Evolutionary conservation across 2,329 filamentous ascomycete species (phyloP).

Genomic region (Fusarium fujikuroi): DNA sequence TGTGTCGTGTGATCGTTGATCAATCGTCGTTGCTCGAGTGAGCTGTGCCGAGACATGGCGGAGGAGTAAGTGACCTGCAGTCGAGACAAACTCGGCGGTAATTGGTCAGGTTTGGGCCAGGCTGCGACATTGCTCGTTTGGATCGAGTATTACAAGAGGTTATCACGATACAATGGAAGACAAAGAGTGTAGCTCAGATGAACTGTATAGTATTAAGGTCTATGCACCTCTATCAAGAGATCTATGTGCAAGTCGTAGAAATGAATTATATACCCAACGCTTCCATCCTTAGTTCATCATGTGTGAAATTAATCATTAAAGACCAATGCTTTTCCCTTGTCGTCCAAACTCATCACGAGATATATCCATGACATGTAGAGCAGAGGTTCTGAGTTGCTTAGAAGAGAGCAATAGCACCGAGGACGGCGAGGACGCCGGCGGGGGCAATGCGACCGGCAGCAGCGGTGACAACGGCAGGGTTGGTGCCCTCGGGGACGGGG

Average conservation of each 20-base stretch:
- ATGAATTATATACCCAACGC: slow-evolving; percentile 36
- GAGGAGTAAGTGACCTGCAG: background rate
- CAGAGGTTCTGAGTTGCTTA: slow-evolving; percentile 50
- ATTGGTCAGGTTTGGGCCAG: background rate
- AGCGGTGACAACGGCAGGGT: slow-evolving; percentile 64
- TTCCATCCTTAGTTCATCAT: slow-evolving; percentile 29
- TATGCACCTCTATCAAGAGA: slow-evolving; percentile 31
- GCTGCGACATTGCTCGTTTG: no score
- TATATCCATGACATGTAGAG: slow-evolving; percentile 3
- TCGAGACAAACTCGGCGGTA: background rate
- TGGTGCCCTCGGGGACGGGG: slow-evolving; percentile 56
- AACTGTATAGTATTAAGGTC: slow-evolving; percentile 29
- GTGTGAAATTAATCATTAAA: slow-evolving; percentile 28
- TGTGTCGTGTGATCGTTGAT: background rate
- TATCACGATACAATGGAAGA: background rate
- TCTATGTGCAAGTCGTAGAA: slow-evolving; percentile 32
- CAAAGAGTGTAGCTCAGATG: slow-evolving; percentile 1
- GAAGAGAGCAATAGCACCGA: slow-evolving; percentile 69
- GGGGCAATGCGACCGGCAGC: slow-evolving; percentile 58
- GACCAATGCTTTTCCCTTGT: slow-evolving; percentile 12
- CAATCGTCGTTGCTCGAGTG: background rate
- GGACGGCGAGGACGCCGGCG: slow-evolving; percentile 61
- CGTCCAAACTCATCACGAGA: slow-evolving; percentile 10
- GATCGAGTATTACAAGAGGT: background rate
- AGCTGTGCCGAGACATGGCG: background rate